Evolutionary conservation across 352 stramenopile species (phyloP).

Genomic region (Globisporangium cylindrosporum): DNA sequence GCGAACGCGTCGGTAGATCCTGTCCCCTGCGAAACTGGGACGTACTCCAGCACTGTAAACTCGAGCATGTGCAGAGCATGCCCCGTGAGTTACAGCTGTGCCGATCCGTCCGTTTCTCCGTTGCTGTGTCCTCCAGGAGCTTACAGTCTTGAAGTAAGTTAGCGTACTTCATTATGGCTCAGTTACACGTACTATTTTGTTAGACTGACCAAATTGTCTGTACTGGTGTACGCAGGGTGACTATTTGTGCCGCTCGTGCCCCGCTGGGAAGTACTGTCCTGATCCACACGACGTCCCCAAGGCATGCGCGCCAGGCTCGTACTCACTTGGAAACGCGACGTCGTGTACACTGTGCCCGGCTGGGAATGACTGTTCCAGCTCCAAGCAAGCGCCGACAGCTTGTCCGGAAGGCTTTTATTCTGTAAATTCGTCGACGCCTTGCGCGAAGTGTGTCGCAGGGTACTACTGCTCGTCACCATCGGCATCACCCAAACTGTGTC

Average conservation of each 20-base stretch:
- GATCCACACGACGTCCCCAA: slow-evolving; percentile 19
- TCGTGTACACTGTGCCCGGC: slow-evolving; percentile 42
- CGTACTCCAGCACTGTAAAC: slow-evolving; percentile 12
- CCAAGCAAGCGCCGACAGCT: slow-evolving; percentile 17
- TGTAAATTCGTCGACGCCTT: slow-evolving; percentile 16
- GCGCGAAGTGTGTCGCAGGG: slow-evolving; percentile 30
- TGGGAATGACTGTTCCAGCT: slow-evolving; percentile 44
- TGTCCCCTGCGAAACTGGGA: not conserved
- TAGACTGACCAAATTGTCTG: not conserved
- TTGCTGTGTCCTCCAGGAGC: slow-evolving; percentile 39
- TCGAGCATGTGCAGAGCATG: slow-evolving; percentile 33
- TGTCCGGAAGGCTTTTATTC: slow-evolving; percentile 34
- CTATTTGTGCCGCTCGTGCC: slow-evolving; percentile 34
- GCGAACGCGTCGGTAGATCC: slow-evolving; percentile 12
- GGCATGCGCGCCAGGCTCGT: slow-evolving; percentile 32
- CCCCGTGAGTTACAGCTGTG: slow-evolving; percentile 51
- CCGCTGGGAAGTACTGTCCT: slow-evolving; percentile 35
- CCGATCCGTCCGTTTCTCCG: slow-evolving; percentile 32
- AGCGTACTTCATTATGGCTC: not conserved
- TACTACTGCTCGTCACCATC: slow-evolving; percentile 36
- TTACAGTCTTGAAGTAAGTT: slow-evolving; percentile 42
- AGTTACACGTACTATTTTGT: too few species aligned
- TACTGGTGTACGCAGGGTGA: slow-evolving; percentile 24
- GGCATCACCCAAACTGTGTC: slow-evolving; percentile 26
- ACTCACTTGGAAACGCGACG: slow-evolving; percentile 36